Base-by-base conservation (phyloP, 1,284 basidiomycete species). In the Abortiporus biennis region DNA sequence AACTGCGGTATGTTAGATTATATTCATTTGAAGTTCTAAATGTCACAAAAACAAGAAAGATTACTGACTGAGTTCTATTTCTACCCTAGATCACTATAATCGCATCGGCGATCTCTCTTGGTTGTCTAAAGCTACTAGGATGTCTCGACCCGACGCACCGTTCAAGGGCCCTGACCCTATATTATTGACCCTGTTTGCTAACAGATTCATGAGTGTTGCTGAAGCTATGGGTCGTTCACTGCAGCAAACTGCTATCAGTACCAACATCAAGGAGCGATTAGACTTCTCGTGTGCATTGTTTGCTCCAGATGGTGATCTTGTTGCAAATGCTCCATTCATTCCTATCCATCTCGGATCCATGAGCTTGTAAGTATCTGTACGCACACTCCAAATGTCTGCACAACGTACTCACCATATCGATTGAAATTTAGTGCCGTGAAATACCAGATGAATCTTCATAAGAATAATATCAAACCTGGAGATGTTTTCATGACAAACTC, bases 401-500 rank as follows among this genome's bases (percentile, higher is more conserved):
- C 11, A 19, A 9, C 16, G 9, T 12, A 35, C 9, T 8, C 17
- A 19, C 9, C 33, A 11, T 11, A 8, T 35, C 11, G 8, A 5
- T 6, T 17, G 16, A 8, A 16, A 8, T 40, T 6, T 45, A 92
- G 90, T 58, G 90, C 91, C 1, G 90, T 94, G 39, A 86, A 85
- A 60, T 92, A 91, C 58, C 91, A 94, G 64, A 89, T 92, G 79
- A 79, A 83, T 25, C 66, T 84, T 11, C 74, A 91, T 52, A 76
- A 72, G 38, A 71, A 74, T 48, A 64, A 67, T 15, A 67, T 91
- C 36, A 82, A 85, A 60, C 83, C 88, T 51, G 92, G 92, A 13
- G 92, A 94, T 62, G 92, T 95, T 13, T 67, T 94, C 44, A 85
- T 93, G 84, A 86, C 89, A 37, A 94, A 93, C 64, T 90, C 87